phyloP scores from a whole-genome alignment of 2,329 filamentous ascomycete genomes.

The Aspergillus jensenii region DNA sequence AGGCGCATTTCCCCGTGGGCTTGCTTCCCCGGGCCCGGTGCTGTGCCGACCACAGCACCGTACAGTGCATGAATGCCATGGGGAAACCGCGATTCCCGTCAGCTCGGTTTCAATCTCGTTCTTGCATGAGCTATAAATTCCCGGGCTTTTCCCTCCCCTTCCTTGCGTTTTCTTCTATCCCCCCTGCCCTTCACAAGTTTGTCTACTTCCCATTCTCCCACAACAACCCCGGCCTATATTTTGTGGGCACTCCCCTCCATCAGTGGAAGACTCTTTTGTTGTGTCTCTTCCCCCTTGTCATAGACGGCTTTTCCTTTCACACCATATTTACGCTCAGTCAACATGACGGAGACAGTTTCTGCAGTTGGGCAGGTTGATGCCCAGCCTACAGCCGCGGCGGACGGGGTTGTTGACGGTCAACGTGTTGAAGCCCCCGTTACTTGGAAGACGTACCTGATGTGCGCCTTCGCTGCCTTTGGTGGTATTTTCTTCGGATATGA shows the following conservation, averaged over 20 bases:
- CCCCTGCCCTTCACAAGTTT: neutral
- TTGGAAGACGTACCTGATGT: conserved; percentile 60
- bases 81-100: conserved; percentile 5
- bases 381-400: conserved; percentile 24
- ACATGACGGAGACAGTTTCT: neutral
- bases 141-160: neutral
- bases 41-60: conserved; percentile 5
- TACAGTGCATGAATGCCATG: neutral
- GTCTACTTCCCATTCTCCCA: neutral
- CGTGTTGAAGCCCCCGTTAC: conserved; percentile 61
- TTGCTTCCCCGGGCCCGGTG: conserved; percentile 14
- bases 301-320: neutral
- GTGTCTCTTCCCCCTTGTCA: neutral
- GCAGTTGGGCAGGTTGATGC: neutral
- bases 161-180: neutral
- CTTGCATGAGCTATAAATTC: conserved; percentile 4
- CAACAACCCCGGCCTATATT: neutral
- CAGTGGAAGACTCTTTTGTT: neutral
- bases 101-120: neutral
- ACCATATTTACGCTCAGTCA: neutral
- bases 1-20: conserved; percentile 18
- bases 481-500: conserved; percentile 63
- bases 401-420: conserved; percentile 48
- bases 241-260: neutral
- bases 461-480: conserved; percentile 61